These are phyloP conservation scores for Talaromyces proteolyticus DNA, from an alignment of 495 filamentous ascomycete genomes.

Conservation along the genomic window DNA sequence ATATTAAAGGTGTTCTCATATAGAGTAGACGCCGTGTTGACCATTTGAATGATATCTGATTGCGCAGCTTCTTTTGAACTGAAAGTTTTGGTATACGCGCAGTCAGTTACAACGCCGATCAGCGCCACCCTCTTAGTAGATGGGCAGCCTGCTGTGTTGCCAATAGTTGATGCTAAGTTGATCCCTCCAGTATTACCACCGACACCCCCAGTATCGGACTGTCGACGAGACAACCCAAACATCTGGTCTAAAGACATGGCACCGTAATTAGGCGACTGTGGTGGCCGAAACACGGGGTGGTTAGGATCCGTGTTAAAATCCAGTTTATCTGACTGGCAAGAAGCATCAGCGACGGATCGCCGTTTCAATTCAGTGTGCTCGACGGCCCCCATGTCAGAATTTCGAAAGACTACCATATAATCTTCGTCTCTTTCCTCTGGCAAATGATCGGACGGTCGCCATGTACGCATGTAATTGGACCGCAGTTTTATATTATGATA, in stretches of 20 bases:
- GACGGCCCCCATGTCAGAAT: conserved; percentile 68
- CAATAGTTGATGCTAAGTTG: conserved; percentile 77
- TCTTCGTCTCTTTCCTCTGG: conserved; percentile 56
- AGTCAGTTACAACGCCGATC: conserved; percentile 90
- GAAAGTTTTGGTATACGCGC: conserved; percentile 72
- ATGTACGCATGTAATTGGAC: conserved; percentile 68
- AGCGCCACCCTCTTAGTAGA: conserved; percentile 82
- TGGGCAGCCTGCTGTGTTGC: conserved; percentile 75
- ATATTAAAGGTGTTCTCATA: conserved; percentile 94
- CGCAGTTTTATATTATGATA: conserved; percentile 84
- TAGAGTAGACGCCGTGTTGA: conserved; percentile 80
- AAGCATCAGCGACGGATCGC: conserved; percentile 31
- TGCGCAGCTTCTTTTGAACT: conserved; percentile 50
- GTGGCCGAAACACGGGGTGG: conserved; percentile 55
- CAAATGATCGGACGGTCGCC: conserved; percentile 66
- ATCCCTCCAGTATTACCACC: conserved; percentile 76
- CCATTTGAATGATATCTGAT: conserved; percentile 68
- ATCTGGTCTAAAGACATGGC: conserved; percentile 48
- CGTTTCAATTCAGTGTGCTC: conserved; percentile 48
- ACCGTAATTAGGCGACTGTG: conserved; percentile 42
- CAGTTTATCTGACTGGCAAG: conserved; percentile 63
- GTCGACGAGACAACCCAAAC: conserved; percentile 47
- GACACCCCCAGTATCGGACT: conserved; percentile 47
- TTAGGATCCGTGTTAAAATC: conserved; percentile 62
- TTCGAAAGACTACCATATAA: conserved; percentile 86